Evolutionary conservation across 2,329 filamentous ascomycete genomes (phyloP).

Genomic region (Phaeomoniella chlamydospora): DNA sequence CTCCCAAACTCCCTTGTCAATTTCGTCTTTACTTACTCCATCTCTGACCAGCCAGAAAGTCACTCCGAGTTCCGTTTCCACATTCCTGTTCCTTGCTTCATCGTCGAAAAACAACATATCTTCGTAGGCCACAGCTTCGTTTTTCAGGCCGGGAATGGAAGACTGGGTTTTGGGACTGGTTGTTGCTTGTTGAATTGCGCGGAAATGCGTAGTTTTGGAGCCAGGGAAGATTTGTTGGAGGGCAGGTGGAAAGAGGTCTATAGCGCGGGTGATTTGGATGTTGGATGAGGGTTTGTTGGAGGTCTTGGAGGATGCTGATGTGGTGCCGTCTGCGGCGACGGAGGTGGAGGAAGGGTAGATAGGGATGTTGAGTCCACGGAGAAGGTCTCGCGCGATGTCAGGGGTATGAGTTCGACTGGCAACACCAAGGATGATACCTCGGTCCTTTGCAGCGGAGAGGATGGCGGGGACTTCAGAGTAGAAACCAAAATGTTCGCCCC

Average conservation of each 20-base stretch:
- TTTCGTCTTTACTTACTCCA: constrained; percentile 60
- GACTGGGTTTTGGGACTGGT: background rate
- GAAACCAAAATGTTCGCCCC: constrained; percentile 55
- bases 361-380: constrained; percentile 53
- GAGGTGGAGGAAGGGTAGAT: constrained; percentile 20
- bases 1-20: constrained; percentile 64
- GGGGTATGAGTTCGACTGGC: constrained; percentile 73
- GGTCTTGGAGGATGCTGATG: constrained; percentile 45
- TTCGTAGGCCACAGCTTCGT: constrained; percentile 42
- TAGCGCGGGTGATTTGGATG: constrained; percentile 9
- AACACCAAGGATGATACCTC: constrained; percentile 47
- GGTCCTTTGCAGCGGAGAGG: constrained; percentile 44
- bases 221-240: constrained; percentile 53
- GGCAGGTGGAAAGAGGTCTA: constrained; percentile 36
- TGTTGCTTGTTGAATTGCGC: constrained; percentile 49
- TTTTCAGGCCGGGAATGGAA: background rate
- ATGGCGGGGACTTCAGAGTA: constrained; percentile 56
- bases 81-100: constrained; percentile 73
- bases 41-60: constrained; percentile 72
- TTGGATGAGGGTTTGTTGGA: background rate
- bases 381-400: constrained; percentile 64
- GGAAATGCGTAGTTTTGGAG: constrained; percentile 76
- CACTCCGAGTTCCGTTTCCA: constrained; percentile 58
- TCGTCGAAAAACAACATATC: constrained; percentile 97
- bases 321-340: constrained; percentile 21